Conservation (phyloP, 1,139 yeast species). For the Pichia sp. region DNA sequence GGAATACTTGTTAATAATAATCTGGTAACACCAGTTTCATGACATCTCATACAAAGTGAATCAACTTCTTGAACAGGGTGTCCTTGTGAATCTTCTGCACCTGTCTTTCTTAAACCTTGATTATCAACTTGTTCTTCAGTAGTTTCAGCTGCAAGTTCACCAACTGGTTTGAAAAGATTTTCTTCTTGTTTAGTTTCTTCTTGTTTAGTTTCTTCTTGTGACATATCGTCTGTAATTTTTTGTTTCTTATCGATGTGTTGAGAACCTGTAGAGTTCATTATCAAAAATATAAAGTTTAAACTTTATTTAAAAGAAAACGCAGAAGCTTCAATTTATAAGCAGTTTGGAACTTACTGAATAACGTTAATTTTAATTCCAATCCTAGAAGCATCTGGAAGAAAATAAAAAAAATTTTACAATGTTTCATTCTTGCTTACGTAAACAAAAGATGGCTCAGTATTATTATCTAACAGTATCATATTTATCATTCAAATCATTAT, state of each 20-base stretch:
- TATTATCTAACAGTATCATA: no score
- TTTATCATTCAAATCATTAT: no score
- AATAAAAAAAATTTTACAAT: background rate
- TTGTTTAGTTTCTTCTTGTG: slow-evolving; percentile 13
- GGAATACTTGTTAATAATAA: slow-evolving; percentile 85
- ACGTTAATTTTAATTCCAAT: background rate
- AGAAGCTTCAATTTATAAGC: background rate
- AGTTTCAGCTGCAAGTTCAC: slow-evolving; percentile 40
- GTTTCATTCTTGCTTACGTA: background rate
- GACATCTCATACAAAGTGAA: slow-evolving; percentile 94
- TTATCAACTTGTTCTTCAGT: slow-evolving; percentile 15
- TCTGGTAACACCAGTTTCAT: slow-evolving; percentile 75
- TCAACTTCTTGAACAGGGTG: slow-evolving; percentile 94
- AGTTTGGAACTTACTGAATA: no score
- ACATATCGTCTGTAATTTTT: slow-evolving; percentile 16
- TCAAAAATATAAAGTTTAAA: background rate
- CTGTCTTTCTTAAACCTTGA: slow-evolving; percentile 42
- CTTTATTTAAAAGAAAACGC: background rate
- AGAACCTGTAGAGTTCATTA: slow-evolving; percentile 3
- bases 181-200: slow-evolving; percentile 25
- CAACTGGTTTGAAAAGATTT: slow-evolving; percentile 50
- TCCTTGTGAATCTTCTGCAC: slow-evolving; percentile 80
- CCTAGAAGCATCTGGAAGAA: slow-evolving; percentile 5
- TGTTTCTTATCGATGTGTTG: slow-evolving; percentile 22
- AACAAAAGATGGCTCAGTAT: background rate